Conservation (phyloP, 768 basidiomycete species). For the Collybiopsis confluens region DNA sequence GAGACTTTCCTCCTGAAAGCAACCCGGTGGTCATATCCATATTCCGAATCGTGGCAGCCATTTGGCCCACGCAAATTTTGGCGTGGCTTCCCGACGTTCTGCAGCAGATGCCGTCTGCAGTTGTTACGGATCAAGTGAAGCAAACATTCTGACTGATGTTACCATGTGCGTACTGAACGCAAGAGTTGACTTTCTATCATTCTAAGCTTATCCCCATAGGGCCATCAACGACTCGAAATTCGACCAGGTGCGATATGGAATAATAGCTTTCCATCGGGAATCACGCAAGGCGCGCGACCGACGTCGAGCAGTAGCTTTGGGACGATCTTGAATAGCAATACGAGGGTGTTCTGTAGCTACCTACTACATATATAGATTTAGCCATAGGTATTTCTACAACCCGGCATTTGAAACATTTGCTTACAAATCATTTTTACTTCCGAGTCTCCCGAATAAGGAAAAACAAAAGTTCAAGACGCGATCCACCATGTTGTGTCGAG, state of each 20-base stretch:
- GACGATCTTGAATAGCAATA: not conserved
- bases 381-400: too few species aligned
- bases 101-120: conserved; percentile 59
- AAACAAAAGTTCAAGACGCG: conserved; percentile 6
- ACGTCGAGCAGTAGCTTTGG: conserved; percentile 37
- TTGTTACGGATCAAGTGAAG: conserved; percentile 62
- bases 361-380: too few species aligned
- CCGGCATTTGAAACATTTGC: too few species aligned
- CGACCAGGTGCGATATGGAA: conserved; percentile 80
- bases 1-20: conserved; percentile 87
- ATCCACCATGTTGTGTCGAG: conserved; percentile 53
- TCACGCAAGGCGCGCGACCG: conserved; percentile 74
- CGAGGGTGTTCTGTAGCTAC: too few species aligned
- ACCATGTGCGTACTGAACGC: conserved; percentile 51
- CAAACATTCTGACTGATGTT: conserved; percentile 65
- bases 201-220: conserved; percentile 38
- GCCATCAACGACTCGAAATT: conserved; percentile 60
- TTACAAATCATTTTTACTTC: not conserved
- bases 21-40: conserved; percentile 71
- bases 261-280: conserved; percentile 65
- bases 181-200: not conserved
- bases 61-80: conserved; percentile 69
- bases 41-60: conserved; percentile 59
- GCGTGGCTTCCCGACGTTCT: conserved; percentile 71
- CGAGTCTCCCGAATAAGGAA: not conserved